Conservation (phyloP, 2,329 filamentous ascomycete genomes). For the Colletotrichum godetiae region DNA sequence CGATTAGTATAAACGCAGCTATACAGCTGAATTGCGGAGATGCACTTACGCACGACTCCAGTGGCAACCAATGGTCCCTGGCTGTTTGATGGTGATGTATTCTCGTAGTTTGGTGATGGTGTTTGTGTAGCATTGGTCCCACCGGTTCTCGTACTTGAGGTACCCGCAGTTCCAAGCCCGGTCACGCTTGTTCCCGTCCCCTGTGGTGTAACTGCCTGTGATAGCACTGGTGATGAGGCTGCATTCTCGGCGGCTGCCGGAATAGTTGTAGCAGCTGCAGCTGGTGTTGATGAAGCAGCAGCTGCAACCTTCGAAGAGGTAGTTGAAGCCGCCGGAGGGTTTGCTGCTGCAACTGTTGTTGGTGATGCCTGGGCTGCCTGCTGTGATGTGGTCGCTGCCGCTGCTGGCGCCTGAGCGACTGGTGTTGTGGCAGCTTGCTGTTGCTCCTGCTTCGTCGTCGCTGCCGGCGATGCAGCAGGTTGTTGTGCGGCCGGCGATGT, state of each 20-base stretch:
- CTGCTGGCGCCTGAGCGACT: neutral
- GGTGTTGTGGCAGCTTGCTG: neutral
- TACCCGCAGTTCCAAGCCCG: neutral
- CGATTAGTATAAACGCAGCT: neutral
- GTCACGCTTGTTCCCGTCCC: neutral
- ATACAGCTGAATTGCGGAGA: neutral
- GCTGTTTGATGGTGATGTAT: neutral
- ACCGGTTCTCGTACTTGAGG: neutral
- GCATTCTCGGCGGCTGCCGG: neutral
- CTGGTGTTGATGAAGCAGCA: neutral
- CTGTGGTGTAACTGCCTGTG: neutral
- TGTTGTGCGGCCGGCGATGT: neutral
- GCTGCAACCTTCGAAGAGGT: neutral
- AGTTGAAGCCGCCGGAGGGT: neutral
- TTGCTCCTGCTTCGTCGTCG: constrained; percentile 11
- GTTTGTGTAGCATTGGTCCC: neutral
- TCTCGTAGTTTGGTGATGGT: neutral
- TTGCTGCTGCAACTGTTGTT: neutral
- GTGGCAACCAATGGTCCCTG: constrained; percentile 22
- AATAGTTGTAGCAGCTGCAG: neutral
- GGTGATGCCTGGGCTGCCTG: neutral
- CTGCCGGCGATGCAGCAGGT: neutral
- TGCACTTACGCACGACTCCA: constrained; percentile 16
- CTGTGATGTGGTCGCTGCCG: neutral
- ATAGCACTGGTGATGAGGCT: neutral